phyloP scores from a whole-genome alignment of 2,329 filamentous ascomycete genomes.

The Epichloe uncinata region DNA sequence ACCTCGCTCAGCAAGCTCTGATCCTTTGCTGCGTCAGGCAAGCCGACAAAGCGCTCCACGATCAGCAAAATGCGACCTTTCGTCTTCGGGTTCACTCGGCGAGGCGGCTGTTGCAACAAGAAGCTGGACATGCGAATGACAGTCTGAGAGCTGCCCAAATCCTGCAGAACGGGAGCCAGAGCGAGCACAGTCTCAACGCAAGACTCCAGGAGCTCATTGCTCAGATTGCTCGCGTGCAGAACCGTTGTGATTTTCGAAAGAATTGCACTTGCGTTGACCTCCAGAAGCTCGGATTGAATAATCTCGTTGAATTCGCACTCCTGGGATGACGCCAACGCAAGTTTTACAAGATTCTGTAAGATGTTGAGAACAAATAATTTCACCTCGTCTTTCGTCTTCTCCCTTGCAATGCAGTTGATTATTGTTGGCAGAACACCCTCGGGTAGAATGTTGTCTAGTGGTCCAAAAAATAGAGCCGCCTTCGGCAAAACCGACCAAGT shows the following conservation, averaged over 20 bases:
- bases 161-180: slow-evolving; percentile 56
- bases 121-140: slow-evolving; percentile 70
- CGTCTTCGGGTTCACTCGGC: slow-evolving; percentile 66
- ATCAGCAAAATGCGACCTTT: slow-evolving; percentile 73
- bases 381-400: slow-evolving; percentile 74
- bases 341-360: slow-evolving; percentile 52
- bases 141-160: slow-evolving; percentile 56
- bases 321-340: slow-evolving; percentile 40
- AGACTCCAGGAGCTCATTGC: slow-evolving; percentile 64
- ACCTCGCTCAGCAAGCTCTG: slow-evolving; percentile 45
- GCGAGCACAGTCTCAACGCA: slow-evolving; percentile 70
- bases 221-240: slow-evolving; percentile 45
- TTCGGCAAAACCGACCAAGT: slow-evolving; percentile 62
- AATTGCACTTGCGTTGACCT: slow-evolving; percentile 44
- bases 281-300: slow-evolving; percentile 42
- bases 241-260: slow-evolving; percentile 55
- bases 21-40: slow-evolving; percentile 32
- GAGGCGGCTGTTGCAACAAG: slow-evolving; percentile 72
- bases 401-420: slow-evolving; percentile 56
- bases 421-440: slow-evolving; percentile 55
- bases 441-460: slow-evolving; percentile 29
- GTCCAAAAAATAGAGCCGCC: slow-evolving; percentile 51
- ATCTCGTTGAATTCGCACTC: slow-evolving; percentile 44
- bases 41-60: slow-evolving; percentile 64
- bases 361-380: slow-evolving; percentile 71